phyloP scores from a whole-genome alignment of 2,329 filamentous ascomycete genomes.

The Sporothrix brunneoviolacea region DNA sequence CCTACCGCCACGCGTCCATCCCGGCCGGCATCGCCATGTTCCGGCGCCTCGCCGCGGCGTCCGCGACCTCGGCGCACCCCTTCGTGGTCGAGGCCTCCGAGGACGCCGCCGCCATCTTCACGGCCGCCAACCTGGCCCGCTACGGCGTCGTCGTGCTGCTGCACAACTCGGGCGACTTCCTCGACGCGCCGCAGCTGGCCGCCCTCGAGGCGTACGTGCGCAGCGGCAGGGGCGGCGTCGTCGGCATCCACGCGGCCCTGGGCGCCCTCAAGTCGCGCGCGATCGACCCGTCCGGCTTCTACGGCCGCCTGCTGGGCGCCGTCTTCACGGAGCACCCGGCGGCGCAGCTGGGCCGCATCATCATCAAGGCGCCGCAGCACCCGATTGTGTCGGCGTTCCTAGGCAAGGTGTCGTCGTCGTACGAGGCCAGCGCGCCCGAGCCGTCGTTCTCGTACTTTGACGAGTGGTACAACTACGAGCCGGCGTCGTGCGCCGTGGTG shows the following conservation, averaged over 20 bases:
- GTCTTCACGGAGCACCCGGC: conserved; percentile 33
- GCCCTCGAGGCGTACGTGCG: conserved; percentile 29
- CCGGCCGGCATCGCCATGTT: conserved; percentile 29
- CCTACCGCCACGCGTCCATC: conserved; percentile 35
- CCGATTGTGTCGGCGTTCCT: conserved; percentile 24
- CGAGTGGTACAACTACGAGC: conserved; percentile 38
- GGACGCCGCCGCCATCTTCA: conserved; percentile 28
- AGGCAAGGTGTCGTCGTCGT: conserved; percentile 9
- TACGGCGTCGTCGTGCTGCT: conserved; percentile 34
- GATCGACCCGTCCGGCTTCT: conserved; percentile 26
- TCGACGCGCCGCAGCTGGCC: conserved; percentile 27
- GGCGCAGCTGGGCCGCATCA: conserved; percentile 28
- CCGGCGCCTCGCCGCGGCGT: conserved; percentile 23
- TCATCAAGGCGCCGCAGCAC: conserved; percentile 25
- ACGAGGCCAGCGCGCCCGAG: conserved; percentile 4
- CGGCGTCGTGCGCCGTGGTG: conserved; percentile 8
- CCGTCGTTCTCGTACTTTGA: conserved; percentile 27
- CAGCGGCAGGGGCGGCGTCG: conserved; percentile 29
- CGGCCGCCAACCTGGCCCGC: conserved; percentile 22
- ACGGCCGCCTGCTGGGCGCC: conserved; percentile 32
- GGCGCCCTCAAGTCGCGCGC: conserved; percentile 24
- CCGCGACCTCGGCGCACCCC: conserved; percentile 17
- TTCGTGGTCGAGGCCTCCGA: conserved; percentile 32
- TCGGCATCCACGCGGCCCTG: conserved; percentile 35
- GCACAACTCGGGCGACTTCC: conserved; percentile 33